Percentiles rank a stretch among this genome's conserved stretches.
Evolutionary conservation across 2,329 filamentous ascomycete species (phyloP).

Genomic region (Aureobasidium melanogenum): DNA sequence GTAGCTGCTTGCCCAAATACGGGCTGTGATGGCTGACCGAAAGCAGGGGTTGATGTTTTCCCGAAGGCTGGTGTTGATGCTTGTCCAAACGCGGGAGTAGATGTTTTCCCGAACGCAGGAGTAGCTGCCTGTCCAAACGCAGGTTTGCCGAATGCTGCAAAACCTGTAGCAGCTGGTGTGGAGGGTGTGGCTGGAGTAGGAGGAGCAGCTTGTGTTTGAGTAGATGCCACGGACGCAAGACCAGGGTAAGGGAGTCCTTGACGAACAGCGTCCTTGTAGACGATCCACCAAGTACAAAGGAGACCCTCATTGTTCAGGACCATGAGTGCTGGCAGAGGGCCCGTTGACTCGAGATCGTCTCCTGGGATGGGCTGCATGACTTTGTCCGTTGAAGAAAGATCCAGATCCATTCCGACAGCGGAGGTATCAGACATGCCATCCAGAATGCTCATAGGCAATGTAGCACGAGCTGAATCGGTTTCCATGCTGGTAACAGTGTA

Average conservation of each 20-base stretch:
- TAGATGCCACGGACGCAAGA: slow-evolving; percentile 36
- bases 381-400: slow-evolving; percentile 74
- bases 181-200: neutral
- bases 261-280: slow-evolving; percentile 80
- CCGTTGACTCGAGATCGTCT: slow-evolving; percentile 60
- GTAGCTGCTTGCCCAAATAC: neutral
- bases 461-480: slow-evolving; percentile 66
- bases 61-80: slow-evolving; percentile 12
- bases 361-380: slow-evolving; percentile 65
- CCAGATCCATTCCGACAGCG: slow-evolving; percentile 69
- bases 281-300: slow-evolving; percentile 79
- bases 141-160: slow-evolving; percentile 21
- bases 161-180: slow-evolving; percentile 4
- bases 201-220: slow-evolving; percentile 10
- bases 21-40: neutral
- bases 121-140: slow-evolving; percentile 12
- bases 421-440: slow-evolving; percentile 61
- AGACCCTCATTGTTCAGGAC: slow-evolving; percentile 83
- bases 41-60: neutral
- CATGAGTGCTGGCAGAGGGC: slow-evolving; percentile 75
- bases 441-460: slow-evolving; percentile 55
- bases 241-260: slow-evolving; percentile 65
- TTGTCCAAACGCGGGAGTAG: slow-evolving; percentile 11
- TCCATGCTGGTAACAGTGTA: slow-evolving; percentile 66
- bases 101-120: slow-evolving; percentile 6